Base-by-base conservation (phyloP, 23 red algal genomes). In the Agarophyton chilense region DNA sequence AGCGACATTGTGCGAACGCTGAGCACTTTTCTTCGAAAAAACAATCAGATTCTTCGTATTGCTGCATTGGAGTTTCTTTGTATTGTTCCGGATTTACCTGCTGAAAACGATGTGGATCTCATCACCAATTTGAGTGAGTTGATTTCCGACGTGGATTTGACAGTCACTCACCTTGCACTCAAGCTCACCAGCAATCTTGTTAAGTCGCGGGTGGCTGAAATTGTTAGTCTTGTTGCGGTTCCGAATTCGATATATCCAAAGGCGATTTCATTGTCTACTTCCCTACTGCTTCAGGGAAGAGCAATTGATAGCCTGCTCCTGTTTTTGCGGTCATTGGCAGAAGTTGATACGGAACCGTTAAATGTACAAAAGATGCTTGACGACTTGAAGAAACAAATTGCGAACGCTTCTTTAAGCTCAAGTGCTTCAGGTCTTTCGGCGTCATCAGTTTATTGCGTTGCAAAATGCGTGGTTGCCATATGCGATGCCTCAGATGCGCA, bases 11-110 rank as follows among this genome's bases (percentile, higher is more conserved):
- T 75, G 8, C 38, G 7, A 35, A 74, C 77, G 28, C 14, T 91
- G 13, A 78, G 81, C 24, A 28, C 56, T 19, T 91, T 96, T 62
- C 35, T 96, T 33, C 57, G 94, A 26, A 96, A 96, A 54, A 90
- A 78, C 45, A 85, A 96, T 51, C 67, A 62, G 21, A 62, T 64
- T 60, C 88, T 96, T 54, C 94, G 94, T 13, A 52, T 77, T 38
- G 82, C 94, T n/a, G 72, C 88, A 13, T 56, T 93, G n/a, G 81
- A 93, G 25, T 78, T 83, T 16, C 54, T 97, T 0, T 65, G 77
- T 44, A 66, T 41, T 58, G 68, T 71, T 40, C 79, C 88, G 32
- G n/a, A 42, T 4, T 43, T 91, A 28, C 84, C 86, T 21, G n/a
- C 62, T n/a, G 52, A 86, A 13, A 63, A 53, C 49, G 95, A 91